Evolutionary conservation across 2,329 filamentous ascomycete genomes (phyloP), one percentile per base, ranked within the genome.

Genomic region (Macrophomina phaseolina): DNA sequence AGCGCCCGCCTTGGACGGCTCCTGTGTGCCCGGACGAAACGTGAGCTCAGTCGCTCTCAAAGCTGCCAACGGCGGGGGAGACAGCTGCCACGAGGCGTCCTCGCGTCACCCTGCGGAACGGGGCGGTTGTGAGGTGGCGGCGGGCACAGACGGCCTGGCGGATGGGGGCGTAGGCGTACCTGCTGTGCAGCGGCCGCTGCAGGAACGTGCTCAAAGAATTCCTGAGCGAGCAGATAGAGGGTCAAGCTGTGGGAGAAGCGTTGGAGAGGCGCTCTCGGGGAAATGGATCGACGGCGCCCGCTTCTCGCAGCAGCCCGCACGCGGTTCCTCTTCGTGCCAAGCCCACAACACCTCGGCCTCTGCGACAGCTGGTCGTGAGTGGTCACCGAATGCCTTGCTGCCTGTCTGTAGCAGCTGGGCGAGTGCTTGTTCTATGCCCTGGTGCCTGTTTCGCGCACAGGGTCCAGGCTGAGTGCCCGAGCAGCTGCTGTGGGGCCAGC

Each of bases 261-360:
- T 62, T 49, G 58, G 58, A 62, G 58, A 49, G 18, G 58, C 58
- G 11, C 32, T 32, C 12, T 49, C 58, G 58, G 58, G 32, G 45
- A 62, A 62, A 62, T 49, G 58, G 58, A 62, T 62, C 58, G 42
- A 46, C 56, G 56, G 16, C 7, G n/a, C 6, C 40, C 42, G 45
- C 30, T 36, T 16, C 58, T n/a, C 40, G 23, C 36, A 46, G 55
- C 51, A 18, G 32, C 8, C 38, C 52, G 34, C 52, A 58, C 53
- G 36, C 58, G 58, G 58, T 14, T 45, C 46, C 23, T 62, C 30
- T 62, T 62, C 58, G 58, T 62, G 58, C 58, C 58, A 62, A 62
- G 58, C 58, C 58, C 18, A 48, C 58, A 38, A 28, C 58, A 62
- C 58, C 58, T 62, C 58, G 58, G 58, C 58, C 45, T 45, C 55